A percentile compares a stretch with the other conserved stretches of the same genome.
Conservation (phyloP, 1,284 basidiomycete species). For the Leccinum pachyderme region DNA sequence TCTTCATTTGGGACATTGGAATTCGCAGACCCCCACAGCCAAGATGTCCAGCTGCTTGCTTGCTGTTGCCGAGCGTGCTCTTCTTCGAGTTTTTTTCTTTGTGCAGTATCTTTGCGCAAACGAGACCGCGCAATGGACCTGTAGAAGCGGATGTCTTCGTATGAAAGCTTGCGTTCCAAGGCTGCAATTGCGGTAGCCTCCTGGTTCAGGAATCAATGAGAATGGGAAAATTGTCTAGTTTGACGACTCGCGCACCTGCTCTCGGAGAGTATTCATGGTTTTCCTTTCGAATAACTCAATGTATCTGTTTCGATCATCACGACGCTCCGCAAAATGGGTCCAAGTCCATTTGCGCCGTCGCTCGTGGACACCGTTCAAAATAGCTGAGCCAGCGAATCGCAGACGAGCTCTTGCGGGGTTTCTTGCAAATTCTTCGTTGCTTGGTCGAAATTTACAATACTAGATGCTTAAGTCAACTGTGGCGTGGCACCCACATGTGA, state of each 20-base stretch:
- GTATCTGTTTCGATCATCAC: conserved; percentile 85
- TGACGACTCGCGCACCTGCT: conserved; percentile 36
- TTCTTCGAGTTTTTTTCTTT: conserved; percentile 67
- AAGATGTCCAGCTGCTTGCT: conserved; percentile 71
- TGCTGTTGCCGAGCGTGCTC: conserved; percentile 57
- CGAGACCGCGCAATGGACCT: conserved; percentile 92
- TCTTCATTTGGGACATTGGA: conserved; percentile 43
- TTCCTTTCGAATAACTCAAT: conserved; percentile 88
- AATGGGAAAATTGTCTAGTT: conserved; percentile 3
- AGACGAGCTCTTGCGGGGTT: conserved; percentile 77
- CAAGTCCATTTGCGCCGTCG: conserved; percentile 88
- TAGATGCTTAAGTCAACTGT: conserved; percentile 33
- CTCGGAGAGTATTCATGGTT: conserved; percentile 52
- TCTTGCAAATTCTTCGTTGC: conserved; percentile 55
- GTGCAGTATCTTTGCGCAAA: conserved; percentile 81
- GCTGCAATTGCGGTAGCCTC: conserved; percentile 61
- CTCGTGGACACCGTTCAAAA: conserved; percentile 85
- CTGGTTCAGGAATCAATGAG: conserved; percentile 36
- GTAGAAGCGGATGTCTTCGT: conserved; percentile 98
- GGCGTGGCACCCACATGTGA: neutral
- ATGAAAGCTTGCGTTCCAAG: conserved; percentile 83
- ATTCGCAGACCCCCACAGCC: conserved; percentile 80
- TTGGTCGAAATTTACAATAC: conserved; percentile 82
- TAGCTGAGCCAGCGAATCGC: conserved; percentile 81
- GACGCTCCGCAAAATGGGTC: conserved; percentile 85